A percentile compares a stretch with the other conserved stretches of the same genome.
Evolutionary conservation across 108 stramenopile genomes (phyloP).

Genomic region (Nannochloropsis granulata): DNA sequence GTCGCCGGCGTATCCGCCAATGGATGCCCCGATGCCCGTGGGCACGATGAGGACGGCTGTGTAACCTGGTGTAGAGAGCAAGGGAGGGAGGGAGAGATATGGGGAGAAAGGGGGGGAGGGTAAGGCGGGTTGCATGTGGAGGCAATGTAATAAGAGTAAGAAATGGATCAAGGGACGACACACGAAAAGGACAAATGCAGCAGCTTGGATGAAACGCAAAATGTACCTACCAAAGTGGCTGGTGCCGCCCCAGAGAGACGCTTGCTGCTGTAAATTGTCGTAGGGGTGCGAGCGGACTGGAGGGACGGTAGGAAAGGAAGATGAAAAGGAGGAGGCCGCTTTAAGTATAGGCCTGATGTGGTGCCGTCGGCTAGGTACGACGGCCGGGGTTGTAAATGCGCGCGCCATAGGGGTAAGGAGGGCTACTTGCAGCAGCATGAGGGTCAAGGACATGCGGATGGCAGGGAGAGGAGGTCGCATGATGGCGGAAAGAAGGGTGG

Average conservation of each 20-base stretch:
- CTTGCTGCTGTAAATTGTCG: background rate
- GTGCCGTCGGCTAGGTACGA: no score
- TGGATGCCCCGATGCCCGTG: slow-evolving; percentile 32
- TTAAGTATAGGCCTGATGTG: no score
- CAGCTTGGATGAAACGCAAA: background rate
- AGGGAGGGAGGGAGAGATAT: background rate
- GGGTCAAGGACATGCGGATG: no score
- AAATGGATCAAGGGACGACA: background rate
- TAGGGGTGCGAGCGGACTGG: background rate
- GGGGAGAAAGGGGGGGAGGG: background rate
- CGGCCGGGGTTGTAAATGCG: no score
- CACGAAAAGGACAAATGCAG: background rate
- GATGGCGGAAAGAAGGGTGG: no score
- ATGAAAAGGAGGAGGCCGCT: no score
- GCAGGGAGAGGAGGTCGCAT: no score
- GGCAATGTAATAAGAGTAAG: background rate
- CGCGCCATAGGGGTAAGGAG: no score
- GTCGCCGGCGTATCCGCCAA: slow-evolving; percentile 35
- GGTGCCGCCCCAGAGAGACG: background rate
- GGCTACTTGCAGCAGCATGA: no score
- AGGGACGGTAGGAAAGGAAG: background rate
- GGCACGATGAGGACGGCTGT: slow-evolving; percentile 32
- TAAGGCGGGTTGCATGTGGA: background rate
- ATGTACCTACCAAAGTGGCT: background rate
- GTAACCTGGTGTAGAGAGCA: background rate